Base-by-base conservation (phyloP, 2,329 filamentous ascomycete genomes). In the Colletotrichum cuscutae region DNA sequence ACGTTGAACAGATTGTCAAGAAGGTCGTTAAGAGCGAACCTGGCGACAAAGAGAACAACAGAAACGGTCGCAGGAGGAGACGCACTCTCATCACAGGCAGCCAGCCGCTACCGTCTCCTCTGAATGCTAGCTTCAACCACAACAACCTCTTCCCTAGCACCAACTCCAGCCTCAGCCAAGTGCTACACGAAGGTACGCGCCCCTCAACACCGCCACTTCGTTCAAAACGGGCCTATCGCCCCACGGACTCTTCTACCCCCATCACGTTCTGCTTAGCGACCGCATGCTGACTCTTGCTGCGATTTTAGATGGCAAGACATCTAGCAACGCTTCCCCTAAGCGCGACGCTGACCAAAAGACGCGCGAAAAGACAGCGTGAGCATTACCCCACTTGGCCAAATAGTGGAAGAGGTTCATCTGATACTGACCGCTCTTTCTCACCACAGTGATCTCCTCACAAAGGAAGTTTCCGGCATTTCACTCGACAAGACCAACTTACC, bases 1-100 rank as follows among this genome's bases (percentile, higher is more conserved):
- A 99, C 78, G 97, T 99, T 62, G 97, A 99, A 86, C 95, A 98
- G 83, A 98, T 98, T 75, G 97, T 99, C 71, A 96, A 98, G 84
- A 95, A 94, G 73, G 96, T 97, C 75, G 96, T 99, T 68, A 96
- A 98, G 83, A 94, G 92, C 74, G 94, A 97, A 62, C 79, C 84
- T 67, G 80, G 78, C 69, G 92, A 93, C 74, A 97, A 97, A 82
- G 95, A 97, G 81, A 95, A 95, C 81, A 95, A 97, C 80, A 90
- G 95, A 76, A 98, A 98, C 82, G 96, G 97, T 65, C 90, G 97
- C 74, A 90, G 97, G 82, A 91, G 97, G 82, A 90, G 97, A 82
- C 90, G 97, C 79, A 99, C 97, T 2, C 89, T 99, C 73, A 98
- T 99, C 81, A 98, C 97, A 2, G 97, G 97, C 81, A 98, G 95